These are phyloP conservation scores for Rhizopogon vesiculosus DNA, from an alignment of 768 basidiomycete species.

Conservation along the genomic window DNA sequence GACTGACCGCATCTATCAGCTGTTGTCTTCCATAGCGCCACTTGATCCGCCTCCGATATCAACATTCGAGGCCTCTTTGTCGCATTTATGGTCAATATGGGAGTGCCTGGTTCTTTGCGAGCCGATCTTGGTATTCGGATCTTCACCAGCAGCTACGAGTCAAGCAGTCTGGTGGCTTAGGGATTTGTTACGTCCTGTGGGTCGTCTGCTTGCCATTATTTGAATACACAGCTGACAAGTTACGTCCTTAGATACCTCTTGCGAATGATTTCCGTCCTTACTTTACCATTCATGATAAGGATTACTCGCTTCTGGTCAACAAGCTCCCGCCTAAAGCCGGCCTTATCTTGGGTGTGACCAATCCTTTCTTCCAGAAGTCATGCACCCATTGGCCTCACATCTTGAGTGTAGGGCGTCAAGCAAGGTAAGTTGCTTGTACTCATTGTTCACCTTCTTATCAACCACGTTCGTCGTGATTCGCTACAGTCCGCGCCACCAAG, in stretches of 20 bases:
- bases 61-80: slow-evolving; percentile 58
- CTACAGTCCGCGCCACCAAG: slow-evolving; percentile 6
- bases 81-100: slow-evolving; percentile 84
- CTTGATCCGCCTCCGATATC: slow-evolving; percentile 52
- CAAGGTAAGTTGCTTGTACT: slow-evolving; percentile 30
- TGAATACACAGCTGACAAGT: neutral
- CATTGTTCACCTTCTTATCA: neutral
- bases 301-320: slow-evolving; percentile 71
- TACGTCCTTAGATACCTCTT: slow-evolving; percentile 60
- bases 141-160: slow-evolving; percentile 76
- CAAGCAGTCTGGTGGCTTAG: slow-evolving; percentile 91
- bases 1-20: slow-evolving; percentile 33
- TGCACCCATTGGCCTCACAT: slow-evolving; percentile 87
- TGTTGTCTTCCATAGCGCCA: slow-evolving; percentile 63
- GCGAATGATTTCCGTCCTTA: slow-evolving; percentile 88
- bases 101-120: slow-evolving; percentile 91
- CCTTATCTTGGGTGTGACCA: slow-evolving; percentile 79
- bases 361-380: slow-evolving; percentile 77
- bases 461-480: neutral
- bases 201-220: slow-evolving; percentile 13
- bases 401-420: slow-evolving; percentile 57
- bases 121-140: slow-evolving; percentile 79
- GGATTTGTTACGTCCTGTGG: slow-evolving; percentile 79
- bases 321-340: slow-evolving; percentile 77
- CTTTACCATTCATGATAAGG: slow-evolving; percentile 94